Percentiles rank a stretch among this genome's conserved stretches.
These are phyloP conservation scores for Rhizophagus sp. DNA, from an alignment of 192 early-diverging fungal species.

Conservation along the genomic window DNA sequence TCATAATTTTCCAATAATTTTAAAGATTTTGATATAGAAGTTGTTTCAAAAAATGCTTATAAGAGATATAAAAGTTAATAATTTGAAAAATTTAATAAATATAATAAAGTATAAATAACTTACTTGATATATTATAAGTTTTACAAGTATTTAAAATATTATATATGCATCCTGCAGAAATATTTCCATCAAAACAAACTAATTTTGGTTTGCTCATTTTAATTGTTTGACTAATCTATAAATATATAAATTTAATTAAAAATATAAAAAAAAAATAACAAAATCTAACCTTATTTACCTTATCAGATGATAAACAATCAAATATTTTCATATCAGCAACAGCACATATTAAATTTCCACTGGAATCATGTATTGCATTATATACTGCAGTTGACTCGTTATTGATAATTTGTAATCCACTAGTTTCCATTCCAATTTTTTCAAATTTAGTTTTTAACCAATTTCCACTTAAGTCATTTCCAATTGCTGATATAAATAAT, in stretches of 20 bases:
- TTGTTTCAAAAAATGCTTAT: conserved; percentile 85
- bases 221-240: conserved; percentile 40
- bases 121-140: conserved; percentile 46
- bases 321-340: conserved; percentile 95
- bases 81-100: background rate
- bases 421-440: conserved; percentile 56
- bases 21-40: conserved; percentile 80
- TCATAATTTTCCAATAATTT: conserved; percentile 48
- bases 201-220: conserved; percentile 44
- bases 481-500: conserved; percentile 68
- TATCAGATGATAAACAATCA: conserved; percentile 42
- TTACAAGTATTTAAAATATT: conserved; percentile 45
- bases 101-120: conserved; percentile 20
- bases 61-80: background rate
- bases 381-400: conserved; percentile 72
- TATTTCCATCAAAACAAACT: conserved; percentile 78
- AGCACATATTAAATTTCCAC: conserved; percentile 76
- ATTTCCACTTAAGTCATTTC: conserved; percentile 67
- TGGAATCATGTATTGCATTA: conserved; percentile 69
- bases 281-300: conserved; percentile 32
- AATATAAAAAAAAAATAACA: background rate
- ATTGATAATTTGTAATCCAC: conserved; percentile 34
- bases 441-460: conserved; percentile 55
- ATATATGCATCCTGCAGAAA: conserved; percentile 48
- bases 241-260: conserved; percentile 20